Base-by-base conservation (phyloP, 2,329 filamentous ascomycete genomes). In the Aspergillus costaricaensis region DNA sequence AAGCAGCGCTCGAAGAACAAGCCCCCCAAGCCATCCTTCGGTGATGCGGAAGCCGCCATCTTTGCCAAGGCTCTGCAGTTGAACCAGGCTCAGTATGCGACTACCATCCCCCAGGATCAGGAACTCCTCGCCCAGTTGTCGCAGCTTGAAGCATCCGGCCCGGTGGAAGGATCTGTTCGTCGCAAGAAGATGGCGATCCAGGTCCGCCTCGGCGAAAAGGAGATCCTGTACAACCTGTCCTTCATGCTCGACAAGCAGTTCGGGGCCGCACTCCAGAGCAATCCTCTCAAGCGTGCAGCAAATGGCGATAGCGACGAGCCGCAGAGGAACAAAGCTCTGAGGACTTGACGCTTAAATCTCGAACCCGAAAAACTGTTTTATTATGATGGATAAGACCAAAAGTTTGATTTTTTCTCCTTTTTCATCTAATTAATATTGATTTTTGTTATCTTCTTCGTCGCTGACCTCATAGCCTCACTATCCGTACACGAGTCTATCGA, bases 181-280 rank as follows among this genome's bases (percentile, higher is more conserved):
- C 76, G 78, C 32, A 68, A 74, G 14, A 79, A 76, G 47, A 90
- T 90, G 86, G 90, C 90, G 0, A 69, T 87, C 21, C 78, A 84
- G 54, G 88, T 92, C 38, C 84, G 91, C 61, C 76, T 88, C 2
- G 91, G 90, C 14, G 91, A 94, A 76, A 92, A 92, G 73, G 81
- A 82, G 66, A 79, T 93, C 5, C 71, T 92, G 23, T 76, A 80
- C 58, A 81, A 86, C 68, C 80, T 86, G 1, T 79, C 83, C 60
- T 66, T 62, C 51, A 75, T 73, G 64, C 71, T 80, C 36, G 66
- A 71, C 54, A 60, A 67, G 7, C 64, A 70, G 54, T 61, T 71
- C 32, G 59, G 60, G 19, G 41, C 52, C 27, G 36, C 58, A 12
- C 52, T 36, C n/a, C 58, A 27, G 25, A 50, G 38, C 48, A 57